Evolutionary conservation across 2,329 filamentous ascomycete genomes (phyloP).

Genomic region (Neofusicoccum laricinum): DNA sequence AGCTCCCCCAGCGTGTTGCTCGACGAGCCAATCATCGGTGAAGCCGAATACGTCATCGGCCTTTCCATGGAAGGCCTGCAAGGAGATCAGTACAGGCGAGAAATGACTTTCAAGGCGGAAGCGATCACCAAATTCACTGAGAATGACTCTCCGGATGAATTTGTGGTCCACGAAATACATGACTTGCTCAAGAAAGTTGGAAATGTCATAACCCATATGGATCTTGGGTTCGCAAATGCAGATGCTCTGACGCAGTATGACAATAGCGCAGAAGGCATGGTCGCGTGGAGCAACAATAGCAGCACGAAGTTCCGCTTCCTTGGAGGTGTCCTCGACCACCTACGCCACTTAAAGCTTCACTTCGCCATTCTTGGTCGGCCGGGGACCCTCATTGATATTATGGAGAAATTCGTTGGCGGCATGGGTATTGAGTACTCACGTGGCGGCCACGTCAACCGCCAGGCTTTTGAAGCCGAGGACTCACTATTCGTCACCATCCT

Average conservation of each 20-base stretch:
- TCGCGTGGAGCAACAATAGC: conserved; percentile 25
- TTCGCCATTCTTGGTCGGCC: conserved; percentile 30
- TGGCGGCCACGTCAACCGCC: conserved; percentile 13
- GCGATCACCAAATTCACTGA: background rate
- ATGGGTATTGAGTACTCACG: conserved; percentile 16
- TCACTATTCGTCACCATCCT: conserved; percentile 17
- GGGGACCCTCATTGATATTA: conserved; percentile 27
- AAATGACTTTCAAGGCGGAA: background rate
- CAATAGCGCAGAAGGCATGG: background rate
- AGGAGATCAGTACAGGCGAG: conserved; percentile 10
- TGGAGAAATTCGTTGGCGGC: conserved; percentile 31
- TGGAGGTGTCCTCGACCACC: conserved; percentile 26
- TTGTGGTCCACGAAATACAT: background rate
- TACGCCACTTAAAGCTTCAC: conserved; percentile 24
- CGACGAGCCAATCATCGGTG: background rate
- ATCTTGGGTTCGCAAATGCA: background rate
- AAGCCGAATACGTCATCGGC: conserved; percentile 12
- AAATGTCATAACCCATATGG: conserved; percentile 6
- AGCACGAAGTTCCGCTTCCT: conserved; percentile 37
- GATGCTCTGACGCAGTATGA: conserved; percentile 22
- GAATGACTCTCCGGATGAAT: background rate
- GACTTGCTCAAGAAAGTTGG: background rate
- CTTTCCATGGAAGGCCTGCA: conserved; percentile 14
- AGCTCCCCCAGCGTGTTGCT: background rate
- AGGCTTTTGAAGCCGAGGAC: background rate